Percentiles rank a stretch among this genome's conserved stretches.
These are phyloP conservation scores for Citrus cavaleriei DNA, from an alignment of 345 rosid species.

Conservation along the genomic window DNA sequence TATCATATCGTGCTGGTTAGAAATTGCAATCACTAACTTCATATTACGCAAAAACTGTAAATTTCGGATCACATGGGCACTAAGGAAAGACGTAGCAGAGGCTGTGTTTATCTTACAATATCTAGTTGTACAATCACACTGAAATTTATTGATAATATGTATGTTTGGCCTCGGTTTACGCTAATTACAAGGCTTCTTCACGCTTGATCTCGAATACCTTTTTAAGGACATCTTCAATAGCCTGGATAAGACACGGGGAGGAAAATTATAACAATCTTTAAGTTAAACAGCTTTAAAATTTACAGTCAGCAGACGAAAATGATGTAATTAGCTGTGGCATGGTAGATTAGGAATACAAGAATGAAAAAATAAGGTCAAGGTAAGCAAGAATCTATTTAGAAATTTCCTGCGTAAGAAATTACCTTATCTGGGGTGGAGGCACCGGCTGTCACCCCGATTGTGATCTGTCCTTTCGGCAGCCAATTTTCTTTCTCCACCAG, in stretches of 20 bases:
- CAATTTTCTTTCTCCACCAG: conserved; percentile 85
- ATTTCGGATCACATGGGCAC: background rate
- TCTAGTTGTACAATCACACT: background rate
- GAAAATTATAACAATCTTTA: background rate
- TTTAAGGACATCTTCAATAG: conserved; percentile 67
- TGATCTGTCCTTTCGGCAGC: conserved; percentile 84
- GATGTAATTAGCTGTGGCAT: background rate
- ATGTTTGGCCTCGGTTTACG: conserved; percentile 18
- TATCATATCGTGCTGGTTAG: background rate
- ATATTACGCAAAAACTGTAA: background rate
- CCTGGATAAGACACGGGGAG: conserved; percentile 32
- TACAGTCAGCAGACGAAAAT: background rate
- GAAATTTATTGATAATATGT: background rate
- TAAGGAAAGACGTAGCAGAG: too few species aligned
- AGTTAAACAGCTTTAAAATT: background rate
- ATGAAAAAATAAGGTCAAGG: background rate
- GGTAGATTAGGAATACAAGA: background rate
- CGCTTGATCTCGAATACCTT: conserved; percentile 78
- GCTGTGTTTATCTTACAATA: background rate
- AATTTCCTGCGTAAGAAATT: background rate
- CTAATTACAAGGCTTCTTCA: conserved; percentile 60
- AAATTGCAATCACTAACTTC: background rate
- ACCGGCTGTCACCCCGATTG: conserved; percentile 87
- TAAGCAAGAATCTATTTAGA: background rate
- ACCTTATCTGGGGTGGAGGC: conserved; percentile 99